A percentile compares a stretch with the other conserved stretches of the same genome.
Conservation (phyloP, 345 rosid genomes). For the Eucalyptus pauciflora region DNA sequence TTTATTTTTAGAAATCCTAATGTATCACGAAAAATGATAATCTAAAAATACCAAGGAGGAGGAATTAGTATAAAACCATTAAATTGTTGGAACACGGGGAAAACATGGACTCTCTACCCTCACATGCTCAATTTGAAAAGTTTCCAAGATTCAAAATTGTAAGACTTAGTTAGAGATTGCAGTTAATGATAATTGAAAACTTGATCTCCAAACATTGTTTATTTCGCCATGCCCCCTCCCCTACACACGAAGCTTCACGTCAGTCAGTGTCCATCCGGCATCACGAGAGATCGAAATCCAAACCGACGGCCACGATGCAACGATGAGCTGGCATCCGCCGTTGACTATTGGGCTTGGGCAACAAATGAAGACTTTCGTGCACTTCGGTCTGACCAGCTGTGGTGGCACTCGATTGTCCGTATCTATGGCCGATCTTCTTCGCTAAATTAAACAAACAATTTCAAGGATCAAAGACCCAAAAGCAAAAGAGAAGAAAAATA, state of each 20-base stretch:
- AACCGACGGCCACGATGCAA: neutral
- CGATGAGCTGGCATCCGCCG: neutral
- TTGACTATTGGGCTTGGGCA: neutral
- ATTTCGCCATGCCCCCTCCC: neutral
- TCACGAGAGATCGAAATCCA: neutral
- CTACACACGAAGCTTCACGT: neutral
- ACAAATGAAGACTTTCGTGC: neutral
- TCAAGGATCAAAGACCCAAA: neutral
- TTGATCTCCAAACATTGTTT: neutral
- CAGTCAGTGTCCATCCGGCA: neutral
- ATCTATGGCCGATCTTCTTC: neutral
- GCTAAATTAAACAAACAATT: neutral
- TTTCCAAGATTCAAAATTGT: neutral
- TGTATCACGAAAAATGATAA: neutral
- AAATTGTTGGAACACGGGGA: neutral
- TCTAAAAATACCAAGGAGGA: neutral
- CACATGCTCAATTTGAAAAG: neutral
- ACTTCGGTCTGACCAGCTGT: neutral
- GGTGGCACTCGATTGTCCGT: neutral
- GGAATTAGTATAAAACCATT: neutral
- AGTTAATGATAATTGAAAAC: neutral
- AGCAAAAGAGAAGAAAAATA: neutral
- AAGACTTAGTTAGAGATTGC: neutral
- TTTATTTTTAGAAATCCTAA: neutral
- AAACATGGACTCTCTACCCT: neutral